Conservation (phyloP, 2,329 filamentous ascomycete species). For the Albifimbria verrucaria region DNA sequence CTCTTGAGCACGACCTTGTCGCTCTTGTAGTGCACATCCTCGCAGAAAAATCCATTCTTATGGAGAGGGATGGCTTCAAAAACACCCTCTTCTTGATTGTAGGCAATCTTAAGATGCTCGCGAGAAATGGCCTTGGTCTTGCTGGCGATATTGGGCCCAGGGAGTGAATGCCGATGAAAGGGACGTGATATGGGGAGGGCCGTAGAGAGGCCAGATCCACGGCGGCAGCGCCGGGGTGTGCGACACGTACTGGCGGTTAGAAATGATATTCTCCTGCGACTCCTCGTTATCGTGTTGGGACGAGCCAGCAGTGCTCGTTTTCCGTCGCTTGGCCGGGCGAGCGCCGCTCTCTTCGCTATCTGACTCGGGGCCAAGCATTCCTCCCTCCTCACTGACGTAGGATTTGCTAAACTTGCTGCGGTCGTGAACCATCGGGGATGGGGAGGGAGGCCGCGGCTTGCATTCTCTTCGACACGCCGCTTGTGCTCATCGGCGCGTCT, state of each 20-base stretch:
- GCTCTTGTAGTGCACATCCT: conserved; percentile 56
- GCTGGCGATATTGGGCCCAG: conserved; percentile 57
- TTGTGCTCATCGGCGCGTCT: conserved; percentile 43
- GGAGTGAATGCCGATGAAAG: conserved; percentile 71
- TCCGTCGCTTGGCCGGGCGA: conserved; percentile 45
- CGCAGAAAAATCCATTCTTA: conserved; percentile 67
- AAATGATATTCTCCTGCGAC: conserved; percentile 44
- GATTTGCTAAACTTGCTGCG: conserved; percentile 58
- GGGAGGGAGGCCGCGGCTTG: conserved; percentile 47
- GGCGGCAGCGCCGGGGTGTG: conserved; percentile 57
- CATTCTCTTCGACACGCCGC: conserved; percentile 43
- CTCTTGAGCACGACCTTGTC: conserved; percentile 57
- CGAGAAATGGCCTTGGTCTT: conserved; percentile 72
- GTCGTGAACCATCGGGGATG: conserved; percentile 47
- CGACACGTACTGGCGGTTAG: conserved; percentile 58
- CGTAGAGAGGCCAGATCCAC: conserved; percentile 58
- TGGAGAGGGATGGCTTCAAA: conserved; percentile 64
- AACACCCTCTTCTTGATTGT: conserved; percentile 57
- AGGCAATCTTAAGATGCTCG: conserved; percentile 69
- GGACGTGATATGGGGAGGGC: conserved; percentile 59
- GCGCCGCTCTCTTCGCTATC: conserved; percentile 46
- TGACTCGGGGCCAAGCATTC: conserved; percentile 62
- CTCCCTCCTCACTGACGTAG: conserved; percentile 67
- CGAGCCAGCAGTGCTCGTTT: conserved; percentile 41
- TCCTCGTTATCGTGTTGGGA: conserved; percentile 40